phyloP scores from a whole-genome alignment of 805 yeast genomes.

The Kodamaea neixiangensis region DNA sequence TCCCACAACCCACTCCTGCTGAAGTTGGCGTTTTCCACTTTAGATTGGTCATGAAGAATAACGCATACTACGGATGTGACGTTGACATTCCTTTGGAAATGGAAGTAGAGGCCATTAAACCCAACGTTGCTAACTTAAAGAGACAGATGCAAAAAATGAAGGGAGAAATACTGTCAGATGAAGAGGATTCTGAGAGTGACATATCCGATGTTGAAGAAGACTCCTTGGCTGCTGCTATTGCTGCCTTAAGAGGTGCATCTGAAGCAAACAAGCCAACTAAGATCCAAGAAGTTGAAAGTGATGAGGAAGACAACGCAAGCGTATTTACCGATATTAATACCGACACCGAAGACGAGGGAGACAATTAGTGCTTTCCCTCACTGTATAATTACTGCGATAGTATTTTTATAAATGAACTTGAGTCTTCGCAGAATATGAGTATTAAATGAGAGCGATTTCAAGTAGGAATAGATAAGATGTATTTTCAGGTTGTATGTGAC shows the following conservation, averaged over 20 bases:
- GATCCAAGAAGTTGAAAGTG: slow-evolving; percentile 35
- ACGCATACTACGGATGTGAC: slow-evolving; percentile 82
- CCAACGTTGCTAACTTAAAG: slow-evolving; percentile 16
- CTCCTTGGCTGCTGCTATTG: slow-evolving; percentile 72
- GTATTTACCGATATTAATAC: slow-evolving; percentile 47
- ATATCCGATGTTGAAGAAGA: slow-evolving; percentile 77
- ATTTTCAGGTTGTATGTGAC: neutral
- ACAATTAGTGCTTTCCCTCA: slow-evolving; percentile 12
- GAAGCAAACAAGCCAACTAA: slow-evolving; percentile 31
- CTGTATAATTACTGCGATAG: slow-evolving; percentile 3
- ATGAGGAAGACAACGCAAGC: slow-evolving; percentile 43
- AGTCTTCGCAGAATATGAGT: neutral
- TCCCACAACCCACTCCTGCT: slow-evolving; percentile 78
- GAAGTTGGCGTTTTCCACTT: slow-evolving; percentile 65
- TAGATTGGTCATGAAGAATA: slow-evolving; percentile 67
- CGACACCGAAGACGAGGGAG: slow-evolving; percentile 46
- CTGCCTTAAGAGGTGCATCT: slow-evolving; percentile 63
- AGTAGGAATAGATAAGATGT: neutral
- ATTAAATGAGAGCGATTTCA: neutral
- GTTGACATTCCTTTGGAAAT: slow-evolving; percentile 68
- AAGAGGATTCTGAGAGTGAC: slow-evolving; percentile 49
- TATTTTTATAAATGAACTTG: neutral
- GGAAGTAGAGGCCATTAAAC: slow-evolving; percentile 65
- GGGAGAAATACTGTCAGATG: slow-evolving; percentile 25
- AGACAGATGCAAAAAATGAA: slow-evolving; percentile 16